These are phyloP conservation scores for Ciborinia camelliae DNA, from an alignment of 2,329 filamentous ascomycete genomes.

Conservation along the genomic window DNA sequence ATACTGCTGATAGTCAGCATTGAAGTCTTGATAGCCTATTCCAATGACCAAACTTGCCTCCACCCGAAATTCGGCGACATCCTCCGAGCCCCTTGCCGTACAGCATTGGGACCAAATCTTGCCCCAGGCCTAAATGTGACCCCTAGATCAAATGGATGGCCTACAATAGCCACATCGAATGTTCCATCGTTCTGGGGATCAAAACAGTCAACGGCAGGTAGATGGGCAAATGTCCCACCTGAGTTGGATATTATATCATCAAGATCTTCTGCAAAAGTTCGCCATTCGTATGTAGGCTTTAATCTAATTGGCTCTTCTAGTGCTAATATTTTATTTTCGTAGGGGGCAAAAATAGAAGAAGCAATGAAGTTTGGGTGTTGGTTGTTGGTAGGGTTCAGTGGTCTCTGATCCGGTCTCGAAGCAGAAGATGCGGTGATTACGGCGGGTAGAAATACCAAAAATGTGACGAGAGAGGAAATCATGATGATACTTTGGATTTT, in stretches of 20 bases:
- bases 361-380: constrained; percentile 21
- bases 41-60: constrained; percentile 28
- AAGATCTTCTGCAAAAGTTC: constrained; percentile 19
- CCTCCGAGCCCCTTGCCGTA: constrained; percentile 31
- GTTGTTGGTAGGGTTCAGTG: not conserved
- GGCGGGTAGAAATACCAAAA: not conserved
- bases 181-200: constrained; percentile 26
- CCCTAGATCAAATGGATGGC: constrained; percentile 36
- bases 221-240: constrained; percentile 33
- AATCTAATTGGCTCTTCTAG: constrained; percentile 23
- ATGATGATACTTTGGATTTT: not conserved
- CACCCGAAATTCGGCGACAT: constrained; percentile 29
- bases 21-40: not conserved
- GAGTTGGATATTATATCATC: constrained; percentile 8
- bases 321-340: not conserved
- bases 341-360: constrained; percentile 23
- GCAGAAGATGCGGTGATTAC: not conserved
- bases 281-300: constrained; percentile 26
- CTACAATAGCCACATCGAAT: constrained; percentile 37
- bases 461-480: not conserved
- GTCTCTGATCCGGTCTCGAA: not conserved
- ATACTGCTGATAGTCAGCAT: constrained; percentile 28
- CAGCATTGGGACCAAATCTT: constrained; percentile 36
- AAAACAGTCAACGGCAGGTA: constrained; percentile 33
- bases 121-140: constrained; percentile 35